These are phyloP conservation scores for Ambrosia artemisiifolia DNA, from an alignment of 129 eudicot species.

Conservation along the genomic window DNA sequence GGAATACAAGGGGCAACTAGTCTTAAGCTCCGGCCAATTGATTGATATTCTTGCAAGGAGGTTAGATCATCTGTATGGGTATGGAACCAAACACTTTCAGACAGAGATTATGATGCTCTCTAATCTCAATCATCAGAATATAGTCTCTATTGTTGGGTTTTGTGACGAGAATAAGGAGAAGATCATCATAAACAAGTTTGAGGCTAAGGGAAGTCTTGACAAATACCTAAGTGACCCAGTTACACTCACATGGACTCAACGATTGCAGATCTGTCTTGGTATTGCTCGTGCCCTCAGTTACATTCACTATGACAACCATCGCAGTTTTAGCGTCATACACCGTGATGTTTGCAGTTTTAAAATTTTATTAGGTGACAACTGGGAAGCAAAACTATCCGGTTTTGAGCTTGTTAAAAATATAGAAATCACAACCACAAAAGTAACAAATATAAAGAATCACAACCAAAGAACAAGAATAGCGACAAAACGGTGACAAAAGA, in stretches of 20 bases:
- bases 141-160: neutral
- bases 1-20: neutral
- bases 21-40: neutral
- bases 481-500: too few species aligned
- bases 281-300: neutral
- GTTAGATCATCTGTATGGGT: neutral
- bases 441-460: too few species aligned
- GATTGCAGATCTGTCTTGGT: neutral
- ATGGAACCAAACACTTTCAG: neutral
- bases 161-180: neutral
- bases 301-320: neutral
- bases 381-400: slow-evolving; percentile 2
- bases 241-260: neutral
- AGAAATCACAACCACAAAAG: too few species aligned
- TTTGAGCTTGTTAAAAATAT: too few species aligned
- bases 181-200: neutral
- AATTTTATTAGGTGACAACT: neutral
- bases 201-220: neutral
- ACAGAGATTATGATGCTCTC: neutral
- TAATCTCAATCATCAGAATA: neutral
- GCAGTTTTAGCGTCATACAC: neutral
- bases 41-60: neutral
- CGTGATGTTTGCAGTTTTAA: neutral
- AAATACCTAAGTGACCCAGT: neutral
- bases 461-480: too few species aligned